phyloP scores from a whole-genome alignment of 352 stramenopile species.

The Phytophthora constricta region DNA sequence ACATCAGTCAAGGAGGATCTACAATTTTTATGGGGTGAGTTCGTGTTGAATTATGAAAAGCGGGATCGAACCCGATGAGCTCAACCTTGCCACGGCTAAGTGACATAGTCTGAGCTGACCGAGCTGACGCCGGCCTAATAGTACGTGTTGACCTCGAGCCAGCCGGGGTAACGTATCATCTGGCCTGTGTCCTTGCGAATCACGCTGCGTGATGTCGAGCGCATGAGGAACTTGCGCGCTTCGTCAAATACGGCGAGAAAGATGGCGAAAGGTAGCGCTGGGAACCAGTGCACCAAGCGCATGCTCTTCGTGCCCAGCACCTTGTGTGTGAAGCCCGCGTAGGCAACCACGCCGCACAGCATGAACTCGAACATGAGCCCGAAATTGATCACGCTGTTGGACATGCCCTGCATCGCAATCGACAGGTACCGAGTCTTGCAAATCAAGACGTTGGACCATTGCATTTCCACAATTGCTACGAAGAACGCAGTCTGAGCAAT shows the following conservation, averaged over 20 bases:
- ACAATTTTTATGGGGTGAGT: no score
- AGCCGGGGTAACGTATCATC: slow-evolving; percentile 84
- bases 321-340: slow-evolving; percentile 84
- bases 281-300: slow-evolving; percentile 92
- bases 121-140: slow-evolving; percentile 62
- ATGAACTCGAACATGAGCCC: slow-evolving; percentile 94
- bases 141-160: slow-evolving; percentile 92
- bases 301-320: slow-evolving; percentile 88
- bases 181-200: slow-evolving; percentile 83
- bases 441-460: slow-evolving; percentile 93
- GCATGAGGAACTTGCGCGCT: slow-evolving; percentile 91
- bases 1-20: background rate
- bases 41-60: slow-evolving; percentile 29
- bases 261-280: slow-evolving; percentile 88
- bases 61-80: slow-evolving; percentile 11
- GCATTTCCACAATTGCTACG: slow-evolving; percentile 86
- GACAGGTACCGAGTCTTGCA: slow-evolving; percentile 94
- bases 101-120: slow-evolving; percentile 7
- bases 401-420: slow-evolving; percentile 92
- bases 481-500: slow-evolving; percentile 91
- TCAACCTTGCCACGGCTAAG: slow-evolving; percentile 11
- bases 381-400: slow-evolving; percentile 93
- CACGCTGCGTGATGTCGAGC: slow-evolving; percentile 71
- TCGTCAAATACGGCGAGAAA: slow-evolving; percentile 93
- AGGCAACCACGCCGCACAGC: slow-evolving; percentile 84